Percentiles rank a stretch among this genome's conserved stretches.
Evolutionary conservation across 257 asterid genomes (phyloP).

Genomic region (Ligustrum vulgare): DNA sequence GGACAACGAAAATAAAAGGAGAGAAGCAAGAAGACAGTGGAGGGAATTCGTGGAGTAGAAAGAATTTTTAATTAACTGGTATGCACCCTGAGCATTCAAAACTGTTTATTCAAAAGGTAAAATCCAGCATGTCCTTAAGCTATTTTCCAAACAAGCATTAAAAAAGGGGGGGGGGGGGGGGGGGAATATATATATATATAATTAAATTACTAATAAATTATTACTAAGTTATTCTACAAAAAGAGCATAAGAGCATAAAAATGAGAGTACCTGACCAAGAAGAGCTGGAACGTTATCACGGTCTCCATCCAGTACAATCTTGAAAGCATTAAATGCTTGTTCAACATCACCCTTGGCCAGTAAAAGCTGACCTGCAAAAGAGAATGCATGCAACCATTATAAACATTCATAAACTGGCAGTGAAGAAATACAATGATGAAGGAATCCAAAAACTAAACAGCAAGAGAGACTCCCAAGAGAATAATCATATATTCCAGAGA

Average conservation of each 20-base stretch:
- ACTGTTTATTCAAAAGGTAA: not conserved
- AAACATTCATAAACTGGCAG: constrained; percentile 16
- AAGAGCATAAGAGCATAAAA: constrained; percentile 5
- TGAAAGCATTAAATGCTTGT: constrained; percentile 90
- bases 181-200: not conserved
- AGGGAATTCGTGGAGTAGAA: not conserved
- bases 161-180: too few relatives aligned
- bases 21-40: not conserved
- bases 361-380: constrained; percentile 83
- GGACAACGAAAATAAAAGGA: constrained; percentile 2
- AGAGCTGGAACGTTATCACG: constrained; percentile 94
- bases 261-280: constrained; percentile 85
- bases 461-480: constrained; percentile 8
- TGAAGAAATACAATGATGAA: constrained; percentile 8
- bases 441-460: constrained; percentile 11
- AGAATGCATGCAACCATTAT: constrained; percentile 23
- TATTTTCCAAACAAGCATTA: constrained; percentile 11
- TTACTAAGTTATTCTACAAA: constrained; percentile 14
- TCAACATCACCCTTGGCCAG: constrained; percentile 96
- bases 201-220: constrained; percentile 17
- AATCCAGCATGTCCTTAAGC: not conserved
- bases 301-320: constrained; percentile 92
- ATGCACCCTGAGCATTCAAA: not conserved
- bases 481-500: not conserved
- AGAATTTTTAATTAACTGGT: not conserved